A percentile compares a stretch with the other conserved stretches of the same genome.
Conservation (phyloP, 345 rosid species). For the Gossypium raimondii region DNA sequence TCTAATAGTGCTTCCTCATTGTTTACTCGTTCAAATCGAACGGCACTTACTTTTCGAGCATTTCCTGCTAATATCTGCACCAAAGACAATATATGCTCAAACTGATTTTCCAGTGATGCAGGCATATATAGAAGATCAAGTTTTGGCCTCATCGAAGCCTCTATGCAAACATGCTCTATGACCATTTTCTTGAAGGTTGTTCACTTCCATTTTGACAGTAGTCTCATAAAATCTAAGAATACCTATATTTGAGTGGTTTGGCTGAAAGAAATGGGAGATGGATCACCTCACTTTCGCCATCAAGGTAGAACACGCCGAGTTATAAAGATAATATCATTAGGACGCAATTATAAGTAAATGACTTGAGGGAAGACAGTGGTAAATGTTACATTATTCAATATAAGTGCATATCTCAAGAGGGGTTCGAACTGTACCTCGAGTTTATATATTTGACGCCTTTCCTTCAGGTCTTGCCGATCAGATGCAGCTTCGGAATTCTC, state of each 20-base stretch:
- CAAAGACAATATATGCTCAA: conserved; percentile 1
- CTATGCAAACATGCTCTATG: too few species aligned
- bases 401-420: background rate
- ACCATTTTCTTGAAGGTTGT: too few species aligned
- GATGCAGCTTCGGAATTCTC: conserved; percentile 59
- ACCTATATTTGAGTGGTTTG: too few species aligned
- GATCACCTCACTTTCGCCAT: too few species aligned
- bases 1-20: conserved; percentile 44
- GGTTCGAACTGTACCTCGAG: conserved; percentile 62
- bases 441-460: conserved; percentile 66
- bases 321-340: background rate
- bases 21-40: conserved; percentile 69
- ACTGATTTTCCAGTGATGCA: background rate
- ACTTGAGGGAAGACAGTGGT: background rate
- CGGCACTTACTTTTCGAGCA: conserved; percentile 92
- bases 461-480: conserved; percentile 60
- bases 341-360: background rate
- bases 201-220: too few species aligned
- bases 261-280: too few species aligned
- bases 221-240: too few species aligned
- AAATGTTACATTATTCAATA: background rate
- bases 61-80: conserved; percentile 87
- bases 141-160: too few species aligned
- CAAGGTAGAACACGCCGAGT: too few species aligned
- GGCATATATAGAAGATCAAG: too few species aligned